Conservation (phyloP, 371 early-diverging fungal genomes). For the Mortierella sp. region DNA sequence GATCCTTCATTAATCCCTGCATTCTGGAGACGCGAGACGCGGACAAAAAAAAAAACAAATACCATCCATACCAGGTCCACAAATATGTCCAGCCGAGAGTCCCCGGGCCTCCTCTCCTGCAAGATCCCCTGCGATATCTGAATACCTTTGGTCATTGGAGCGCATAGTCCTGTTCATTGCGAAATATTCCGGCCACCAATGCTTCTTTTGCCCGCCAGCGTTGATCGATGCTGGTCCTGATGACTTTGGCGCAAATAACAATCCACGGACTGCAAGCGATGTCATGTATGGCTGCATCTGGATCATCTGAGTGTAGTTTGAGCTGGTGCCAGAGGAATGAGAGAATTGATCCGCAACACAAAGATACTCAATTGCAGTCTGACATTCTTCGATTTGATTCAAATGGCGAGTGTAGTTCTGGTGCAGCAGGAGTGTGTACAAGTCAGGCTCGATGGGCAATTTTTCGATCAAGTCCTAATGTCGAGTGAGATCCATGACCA, state of each 20-base stretch:
- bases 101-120: conserved; percentile 31
- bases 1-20: too few relatives aligned
- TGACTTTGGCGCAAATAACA: conserved; percentile 32
- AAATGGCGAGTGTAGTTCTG: conserved; percentile 58
- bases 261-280: conserved; percentile 31
- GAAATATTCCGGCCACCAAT: conserved; percentile 48
- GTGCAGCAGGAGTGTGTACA: conserved; percentile 58
- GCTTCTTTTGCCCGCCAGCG: conserved; percentile 20
- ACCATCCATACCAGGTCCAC: conserved; percentile 32
- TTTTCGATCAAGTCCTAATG: conserved; percentile 58
- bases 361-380: conserved; percentile 35
- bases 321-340: conserved; percentile 4
- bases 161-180: conserved; percentile 29
- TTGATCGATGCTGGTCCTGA: conserved; percentile 11
- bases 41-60: not conserved
- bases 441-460: conserved; percentile 56
- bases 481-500: not conserved
- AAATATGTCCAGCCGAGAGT: conserved; percentile 29
- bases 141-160: conserved; percentile 34
- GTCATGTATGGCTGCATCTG: conserved; percentile 51
- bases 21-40: too few relatives aligned
- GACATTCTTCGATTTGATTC: conserved; percentile 28
- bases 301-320: conserved; percentile 23
- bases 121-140: conserved; percentile 28
- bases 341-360: conserved; percentile 36